Percentiles rank a stretch among this genome's conserved stretches.
Conservation (phyloP, 805 yeast species). For the Wickerhamomyces ciferrii region DNA sequence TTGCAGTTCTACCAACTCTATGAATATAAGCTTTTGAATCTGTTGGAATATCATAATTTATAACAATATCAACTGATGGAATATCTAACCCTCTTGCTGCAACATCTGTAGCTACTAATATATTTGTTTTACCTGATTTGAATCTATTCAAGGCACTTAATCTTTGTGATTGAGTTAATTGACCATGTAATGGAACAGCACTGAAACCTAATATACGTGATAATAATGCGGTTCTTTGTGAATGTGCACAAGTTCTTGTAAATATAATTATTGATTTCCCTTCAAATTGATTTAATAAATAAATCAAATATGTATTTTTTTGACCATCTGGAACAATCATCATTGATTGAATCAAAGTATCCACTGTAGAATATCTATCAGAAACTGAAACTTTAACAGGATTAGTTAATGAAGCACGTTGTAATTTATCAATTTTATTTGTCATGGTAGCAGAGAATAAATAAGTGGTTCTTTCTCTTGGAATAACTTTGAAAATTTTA, state of each 20-base stretch:
- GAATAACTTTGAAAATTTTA: slow-evolving; percentile 77
- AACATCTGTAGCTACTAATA: slow-evolving; percentile 77
- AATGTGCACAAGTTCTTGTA: slow-evolving; percentile 92
- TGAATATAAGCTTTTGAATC: slow-evolving; percentile 83
- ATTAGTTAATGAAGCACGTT: slow-evolving; percentile 81
- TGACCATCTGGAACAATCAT: slow-evolving; percentile 90
- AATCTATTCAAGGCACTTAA: slow-evolving; percentile 77
- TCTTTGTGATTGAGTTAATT: slow-evolving; percentile 78
- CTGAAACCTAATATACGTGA: slow-evolving; percentile 79
- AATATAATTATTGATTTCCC: slow-evolving; percentile 89
- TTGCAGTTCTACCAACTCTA: slow-evolving; percentile 93
- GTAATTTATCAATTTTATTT: slow-evolving; percentile 88
- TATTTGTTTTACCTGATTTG: slow-evolving; percentile 64
- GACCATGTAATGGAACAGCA: slow-evolving; percentile 94
- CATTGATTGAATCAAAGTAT: slow-evolving; percentile 82
- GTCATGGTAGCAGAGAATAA: slow-evolving; percentile 97
- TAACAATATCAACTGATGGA: slow-evolving; percentile 71
- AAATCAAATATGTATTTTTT: slow-evolving; percentile 82
- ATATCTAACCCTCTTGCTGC: slow-evolving; percentile 90
- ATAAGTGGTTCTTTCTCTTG: slow-evolving; percentile 77
- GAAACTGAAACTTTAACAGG: slow-evolving; percentile 93
- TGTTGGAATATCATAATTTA: slow-evolving; percentile 77
- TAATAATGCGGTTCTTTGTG: slow-evolving; percentile 82
- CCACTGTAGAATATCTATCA: slow-evolving; percentile 86
- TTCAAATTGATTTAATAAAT: slow-evolving; percentile 70